Evolutionary conservation across 2,329 filamentous ascomycete genomes (phyloP), one percentile per base, ranked within the genome.

Genomic region (Aspergillus luchuensis): DNA sequence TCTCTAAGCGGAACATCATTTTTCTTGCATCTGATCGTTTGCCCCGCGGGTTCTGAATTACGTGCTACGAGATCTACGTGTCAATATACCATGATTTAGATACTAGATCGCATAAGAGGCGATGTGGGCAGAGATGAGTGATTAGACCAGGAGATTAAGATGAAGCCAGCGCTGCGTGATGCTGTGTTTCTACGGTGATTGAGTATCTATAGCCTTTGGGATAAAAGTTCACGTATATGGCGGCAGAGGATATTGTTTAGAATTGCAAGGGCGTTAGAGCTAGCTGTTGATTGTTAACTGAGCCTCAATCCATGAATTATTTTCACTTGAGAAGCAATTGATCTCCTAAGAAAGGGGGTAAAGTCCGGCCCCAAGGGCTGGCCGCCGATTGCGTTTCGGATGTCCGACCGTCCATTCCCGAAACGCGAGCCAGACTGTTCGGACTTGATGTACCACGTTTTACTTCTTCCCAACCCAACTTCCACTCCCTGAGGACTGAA

Each of bases 1-100:
- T 36, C 69, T 80, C 60, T 79, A 74, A 63, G 55, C 3, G 56
- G 43, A 39, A 17, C 45, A 25, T n/a, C 6, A 38, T 36, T n/a
- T 23, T 38, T 23, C 47, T n/a, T 39, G 13, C 33, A 17, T 21
- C 19, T 23, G 19, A 13, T 23, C 41, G 17, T 38, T 30, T 30
- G n/a, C 25, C 8, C 38, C 41, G 21, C 17, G 17, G 28, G 36
- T 17, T 25, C 30, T 50, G 28, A 33, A 17, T 56, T 17, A 43
- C 17, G 33, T 56, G 53, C 25, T 47, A 45, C 23, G 30, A 56
- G 53, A 56, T 47, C 23, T 55, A 55, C 43, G 47, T 59, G 47
- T 55, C 41, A 11, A 39, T 39, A 49, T 55, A 55, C 53, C 50
- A 59, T 51, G 45, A 30, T 33, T 55, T 54, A 48, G 39, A 52